phyloP scores from a whole-genome alignment of 1,139 yeast species.

The Nakaseomyces bracarensis region DNA sequence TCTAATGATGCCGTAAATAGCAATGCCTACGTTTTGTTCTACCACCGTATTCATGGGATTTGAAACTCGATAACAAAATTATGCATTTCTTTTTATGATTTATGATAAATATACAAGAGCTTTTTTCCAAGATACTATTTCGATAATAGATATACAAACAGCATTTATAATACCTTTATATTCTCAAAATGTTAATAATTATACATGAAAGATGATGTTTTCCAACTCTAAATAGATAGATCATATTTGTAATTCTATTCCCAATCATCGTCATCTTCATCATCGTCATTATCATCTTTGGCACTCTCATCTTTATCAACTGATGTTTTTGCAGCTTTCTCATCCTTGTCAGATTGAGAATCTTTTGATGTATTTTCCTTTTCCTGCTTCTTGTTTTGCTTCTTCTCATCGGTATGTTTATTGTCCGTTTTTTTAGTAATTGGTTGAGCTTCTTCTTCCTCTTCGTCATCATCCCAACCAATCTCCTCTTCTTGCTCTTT shows the following conservation, averaged over 20 bases:
- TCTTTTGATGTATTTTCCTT: not conserved
- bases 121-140: no score
- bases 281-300: no score
- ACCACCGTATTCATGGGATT: conserved; percentile 27
- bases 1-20: conserved; percentile 25
- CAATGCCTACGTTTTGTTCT: conserved; percentile 75
- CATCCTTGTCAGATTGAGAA: conserved; percentile 3
- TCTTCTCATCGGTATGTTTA: not conserved
- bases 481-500: conserved; percentile 17
- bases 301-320: conserved; percentile 13
- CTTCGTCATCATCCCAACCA: conserved; percentile 31
- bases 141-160: no score
- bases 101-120: no score
- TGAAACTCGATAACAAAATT: no score
- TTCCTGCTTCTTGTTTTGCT: not conserved
- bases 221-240: not conserved
- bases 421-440: not conserved
- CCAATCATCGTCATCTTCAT: conserved; percentile 16
- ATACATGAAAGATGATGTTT: not conserved
- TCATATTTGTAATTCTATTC: not conserved
- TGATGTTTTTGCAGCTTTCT: conserved; percentile 12
- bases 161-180: no score
- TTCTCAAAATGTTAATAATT: no score
- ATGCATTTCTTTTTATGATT: no score
- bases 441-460: conserved; percentile 12